These are phyloP conservation scores for Scolecobasidium constrictum DNA, from an alignment of 2,329 filamentous ascomycete genomes.

Conservation along the genomic window DNA sequence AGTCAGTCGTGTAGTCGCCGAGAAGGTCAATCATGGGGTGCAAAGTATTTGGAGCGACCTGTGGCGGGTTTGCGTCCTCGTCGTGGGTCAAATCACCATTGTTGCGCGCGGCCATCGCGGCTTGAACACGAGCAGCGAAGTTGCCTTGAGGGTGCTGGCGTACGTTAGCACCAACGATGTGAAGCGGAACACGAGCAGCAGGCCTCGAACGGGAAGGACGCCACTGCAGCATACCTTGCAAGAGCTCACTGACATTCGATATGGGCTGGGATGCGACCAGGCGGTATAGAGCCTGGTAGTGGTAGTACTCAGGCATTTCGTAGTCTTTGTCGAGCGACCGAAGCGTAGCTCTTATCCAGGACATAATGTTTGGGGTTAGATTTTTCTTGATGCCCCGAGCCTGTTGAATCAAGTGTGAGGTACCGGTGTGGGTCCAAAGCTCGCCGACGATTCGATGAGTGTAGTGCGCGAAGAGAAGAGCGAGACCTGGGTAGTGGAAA, in stretches of 20 bases:
- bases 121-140: slow-evolving; percentile 1
- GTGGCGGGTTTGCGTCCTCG: background rate
- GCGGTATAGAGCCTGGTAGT: background rate
- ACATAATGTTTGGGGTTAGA: background rate
- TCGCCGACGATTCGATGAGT: background rate
- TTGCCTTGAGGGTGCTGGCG: background rate
- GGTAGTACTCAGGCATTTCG: background rate
- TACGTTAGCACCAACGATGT: background rate
- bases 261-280: background rate
- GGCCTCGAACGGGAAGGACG: background rate
- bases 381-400: slow-evolving; percentile 1
- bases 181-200: background rate
- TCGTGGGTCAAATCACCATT: background rate
- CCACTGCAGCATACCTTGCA: background rate
- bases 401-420: background rate
- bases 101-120: slow-evolving; percentile 1
- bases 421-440: background rate
- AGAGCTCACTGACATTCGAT: background rate
- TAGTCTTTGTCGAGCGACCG: background rate
- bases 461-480: slow-evolving; percentile 4
- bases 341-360: background rate
- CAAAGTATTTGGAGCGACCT: background rate
- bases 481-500: slow-evolving; percentile 5
- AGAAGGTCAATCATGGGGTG: background rate
- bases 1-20: too few relatives aligned